Evolutionary conservation across 768 basidiomycete species (phyloP).

Genomic region (Lenzites betulinus): DNA sequence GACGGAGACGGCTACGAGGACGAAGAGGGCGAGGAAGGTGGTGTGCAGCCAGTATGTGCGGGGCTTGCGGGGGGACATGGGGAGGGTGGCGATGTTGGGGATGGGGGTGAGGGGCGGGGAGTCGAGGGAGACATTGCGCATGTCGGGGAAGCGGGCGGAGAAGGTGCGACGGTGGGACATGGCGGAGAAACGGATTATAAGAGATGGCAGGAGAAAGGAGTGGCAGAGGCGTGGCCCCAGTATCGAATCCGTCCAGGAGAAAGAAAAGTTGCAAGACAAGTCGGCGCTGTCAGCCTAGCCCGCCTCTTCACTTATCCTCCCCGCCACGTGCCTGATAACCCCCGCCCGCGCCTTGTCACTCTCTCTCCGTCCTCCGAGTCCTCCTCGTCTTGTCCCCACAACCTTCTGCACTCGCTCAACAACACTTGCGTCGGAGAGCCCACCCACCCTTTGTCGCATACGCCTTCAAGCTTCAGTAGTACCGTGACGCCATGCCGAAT

Average conservation of each 20-base stretch:
- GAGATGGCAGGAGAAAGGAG: slow-evolving; percentile 20
- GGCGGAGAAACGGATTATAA: slow-evolving; percentile 14
- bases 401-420: too few species aligned
- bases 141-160: slow-evolving; percentile 31
- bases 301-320: slow-evolving; percentile 11
- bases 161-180: slow-evolving; percentile 35
- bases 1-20: slow-evolving; percentile 50
- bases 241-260: background rate
- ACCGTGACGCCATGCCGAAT: too few species aligned
- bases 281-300: background rate
- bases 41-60: slow-evolving; percentile 47
- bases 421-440: too few species aligned
- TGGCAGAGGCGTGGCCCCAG: slow-evolving; percentile 22
- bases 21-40: slow-evolving; percentile 54
- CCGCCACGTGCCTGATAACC: slow-evolving; percentile 4
- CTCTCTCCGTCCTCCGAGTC: background rate
- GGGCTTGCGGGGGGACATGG: slow-evolving; percentile 42
- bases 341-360: background rate
- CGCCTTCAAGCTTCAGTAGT: too few species aligned
- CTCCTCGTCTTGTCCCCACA: background rate
- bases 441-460: too few species aligned
- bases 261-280: background rate
- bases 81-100: slow-evolving; percentile 29
- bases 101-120: slow-evolving; percentile 32
- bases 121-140: slow-evolving; percentile 27